phyloP scores from a whole-genome alignment of 2,329 filamentous ascomycete species.

The Colletotrichum sp. region DNA sequence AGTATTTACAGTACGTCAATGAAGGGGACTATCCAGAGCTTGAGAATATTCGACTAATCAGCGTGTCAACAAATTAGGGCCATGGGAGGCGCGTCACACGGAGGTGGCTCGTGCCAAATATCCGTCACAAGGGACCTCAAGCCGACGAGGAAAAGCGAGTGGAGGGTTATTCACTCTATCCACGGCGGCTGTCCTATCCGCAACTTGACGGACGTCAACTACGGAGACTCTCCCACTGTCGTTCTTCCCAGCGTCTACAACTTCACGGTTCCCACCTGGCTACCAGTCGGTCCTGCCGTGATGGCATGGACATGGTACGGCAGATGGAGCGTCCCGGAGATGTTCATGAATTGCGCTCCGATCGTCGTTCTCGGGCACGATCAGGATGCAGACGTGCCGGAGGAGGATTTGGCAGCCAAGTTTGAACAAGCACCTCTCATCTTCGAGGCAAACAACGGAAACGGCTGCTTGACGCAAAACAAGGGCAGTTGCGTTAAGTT shows the following conservation, averaged over 20 bases:
- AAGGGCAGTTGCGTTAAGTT: neutral
- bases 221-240: neutral
- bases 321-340: neutral
- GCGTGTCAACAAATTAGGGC: neutral
- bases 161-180: neutral
- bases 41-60: neutral
- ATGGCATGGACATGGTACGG: constrained; percentile 2
- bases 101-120: neutral
- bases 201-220: neutral
- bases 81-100: neutral
- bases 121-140: neutral
- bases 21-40: accelerated
- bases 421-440: neutral
- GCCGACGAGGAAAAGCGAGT: neutral
- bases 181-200: neutral
- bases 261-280: neutral
- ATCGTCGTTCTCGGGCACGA: neutral
- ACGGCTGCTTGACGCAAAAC: neutral
- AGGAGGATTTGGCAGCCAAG: neutral
- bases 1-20: neutral
- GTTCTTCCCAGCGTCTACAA: neutral
- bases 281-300: neutral
- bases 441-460: neutral
- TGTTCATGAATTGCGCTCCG: neutral
- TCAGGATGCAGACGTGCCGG: neutral